Evolutionary conservation across 106 monocot genomes (phyloP).

Genomic region (Dendrobium catenatum): DNA sequence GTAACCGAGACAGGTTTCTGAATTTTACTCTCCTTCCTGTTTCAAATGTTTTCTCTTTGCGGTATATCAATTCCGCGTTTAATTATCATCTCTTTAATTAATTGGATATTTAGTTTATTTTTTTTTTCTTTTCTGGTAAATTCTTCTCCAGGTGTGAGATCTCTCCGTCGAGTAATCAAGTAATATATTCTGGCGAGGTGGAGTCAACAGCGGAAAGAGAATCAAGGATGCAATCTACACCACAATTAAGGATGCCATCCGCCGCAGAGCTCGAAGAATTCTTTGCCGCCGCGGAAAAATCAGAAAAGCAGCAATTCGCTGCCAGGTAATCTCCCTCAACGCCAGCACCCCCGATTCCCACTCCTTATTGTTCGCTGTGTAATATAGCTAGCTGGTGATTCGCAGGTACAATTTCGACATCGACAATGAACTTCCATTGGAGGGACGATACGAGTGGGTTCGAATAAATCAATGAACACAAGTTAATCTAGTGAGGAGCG

Average conservation of each 20-base stretch:
- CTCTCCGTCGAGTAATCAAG: constrained; percentile 19
- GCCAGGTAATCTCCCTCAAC: constrained; percentile 32
- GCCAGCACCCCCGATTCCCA: not conserved
- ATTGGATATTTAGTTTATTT: not conserved
- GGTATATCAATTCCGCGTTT: not conserved
- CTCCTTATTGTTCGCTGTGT: not conserved
- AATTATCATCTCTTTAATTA: not conserved
- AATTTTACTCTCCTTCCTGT: not conserved
- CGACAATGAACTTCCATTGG: constrained; percentile 47
- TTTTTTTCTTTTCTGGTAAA: not conserved
- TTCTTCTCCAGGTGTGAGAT: constrained; percentile 28
- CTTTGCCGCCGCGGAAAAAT: constrained; percentile 51
- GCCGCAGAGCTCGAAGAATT: constrained; percentile 69
- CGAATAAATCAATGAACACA: constrained; percentile 18
- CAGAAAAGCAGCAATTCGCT: constrained; percentile 40
- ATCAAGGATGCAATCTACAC: not conserved
- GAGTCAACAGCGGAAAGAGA: constrained; percentile 6
- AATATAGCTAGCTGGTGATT: not conserved
- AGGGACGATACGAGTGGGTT: constrained; percentile 79
- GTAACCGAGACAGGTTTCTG: constrained; percentile 23
- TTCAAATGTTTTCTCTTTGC: not conserved
- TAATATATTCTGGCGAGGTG: constrained; percentile 12
- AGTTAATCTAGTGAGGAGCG: not conserved
- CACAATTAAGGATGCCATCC: constrained; percentile 19
- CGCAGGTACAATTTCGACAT: constrained; percentile 85